Base-by-base conservation (phyloP, 768 basidiomycete species). In the Calocybe gangraenosa region DNA sequence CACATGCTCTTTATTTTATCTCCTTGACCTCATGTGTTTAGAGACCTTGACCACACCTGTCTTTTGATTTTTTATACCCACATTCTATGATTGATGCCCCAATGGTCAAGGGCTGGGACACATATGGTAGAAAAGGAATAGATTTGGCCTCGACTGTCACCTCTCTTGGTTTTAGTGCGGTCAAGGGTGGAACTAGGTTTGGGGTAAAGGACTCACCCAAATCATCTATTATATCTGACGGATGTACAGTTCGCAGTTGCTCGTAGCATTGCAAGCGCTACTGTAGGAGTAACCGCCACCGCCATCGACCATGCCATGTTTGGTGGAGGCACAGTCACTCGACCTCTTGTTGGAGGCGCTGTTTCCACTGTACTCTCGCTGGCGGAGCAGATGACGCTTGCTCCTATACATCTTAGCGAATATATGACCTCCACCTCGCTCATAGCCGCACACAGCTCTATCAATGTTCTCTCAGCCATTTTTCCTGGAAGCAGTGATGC, bases 401-500 rank as follows among this genome's bases (percentile, higher is more conserved):
- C 82, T 1, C 88, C 89, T 10, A 79, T 92, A 50, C 73, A 81
- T 50, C 66, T 90, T 14, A 79, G 82, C 23, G 87, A 91, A 66
- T 82, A 85, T 52, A 71, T 91, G 40, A 84, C 88, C 11, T 79
- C 83, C 2, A 84, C 86, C 3, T 84, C 84, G 3, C 69, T 92
- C 31, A 66, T 80, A 15, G 86, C 86, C 2, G 89, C 85, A 0
- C 79, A 87, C 47, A 77, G 79, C 51, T 87, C 87, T 19, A 79
- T 90, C 51, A 86, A 88, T 55, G 73, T 82, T 36, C 76, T 90
- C 32, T 76, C 82, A 8, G 71, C 76, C 32, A 79, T 88, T 51
- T 85, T 87, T 58, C 82, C 84, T 2, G 82, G 83, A 3, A 81
- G 79, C 55, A 82, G 80, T 55, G 89, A 90, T 49, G 82, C 87